Evolutionary conservation across 345 rosid genomes (phyloP), one percentile per base, ranked within the genome.

Genomic region (Turnera subulata): DNA sequence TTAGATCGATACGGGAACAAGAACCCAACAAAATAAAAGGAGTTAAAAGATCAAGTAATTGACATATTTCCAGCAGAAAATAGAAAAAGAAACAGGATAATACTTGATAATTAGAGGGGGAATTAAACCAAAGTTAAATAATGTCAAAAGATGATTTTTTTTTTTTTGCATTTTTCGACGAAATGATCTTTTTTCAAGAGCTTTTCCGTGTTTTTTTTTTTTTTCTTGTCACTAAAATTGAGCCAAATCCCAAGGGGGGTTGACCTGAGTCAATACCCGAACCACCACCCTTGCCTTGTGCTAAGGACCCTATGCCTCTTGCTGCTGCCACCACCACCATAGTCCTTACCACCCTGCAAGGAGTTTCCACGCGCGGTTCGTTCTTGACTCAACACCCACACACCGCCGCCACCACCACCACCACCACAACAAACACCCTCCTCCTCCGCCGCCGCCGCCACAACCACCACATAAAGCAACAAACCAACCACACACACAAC

Each of bases 261-360:
- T 65, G 67, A 82, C 76, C 84, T 64, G 76, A 94, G 99, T 94
- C 99, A 90, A 94, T 94, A 83, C 99, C 99, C 99, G 99, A 94
- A 94, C 97, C 99, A 90, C 89, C 90, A 87, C 85, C 86, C 84
- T 80, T 74, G 84, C 86, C 48, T 64, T 50, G 75, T 56, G 74
- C 35, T 72, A 58, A 73, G 67, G 53, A 69, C 61, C 29, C n/a
- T 16, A 17, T 13, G 16, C 55, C 15, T 67, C 37, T 37, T 45
- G 45, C 39, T 43, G 11, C 15, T 53, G 63, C 12, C 52, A 45
- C 12, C 11, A n/a, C 11, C 61, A 48, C 6, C 26, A 43, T 22
- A 6, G 21, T 55, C 64, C 72, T 70, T 20, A 70, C 39, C 84
- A 65, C 78, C 77, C 22, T 58, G 80, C 82, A 80, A 76, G 84